A percentile compares a stretch with the other conserved stretches of the same genome.
phyloP scores from a whole-genome alignment of 1,284 basidiomycete genomes.

The Chalciporus sp. region DNA sequence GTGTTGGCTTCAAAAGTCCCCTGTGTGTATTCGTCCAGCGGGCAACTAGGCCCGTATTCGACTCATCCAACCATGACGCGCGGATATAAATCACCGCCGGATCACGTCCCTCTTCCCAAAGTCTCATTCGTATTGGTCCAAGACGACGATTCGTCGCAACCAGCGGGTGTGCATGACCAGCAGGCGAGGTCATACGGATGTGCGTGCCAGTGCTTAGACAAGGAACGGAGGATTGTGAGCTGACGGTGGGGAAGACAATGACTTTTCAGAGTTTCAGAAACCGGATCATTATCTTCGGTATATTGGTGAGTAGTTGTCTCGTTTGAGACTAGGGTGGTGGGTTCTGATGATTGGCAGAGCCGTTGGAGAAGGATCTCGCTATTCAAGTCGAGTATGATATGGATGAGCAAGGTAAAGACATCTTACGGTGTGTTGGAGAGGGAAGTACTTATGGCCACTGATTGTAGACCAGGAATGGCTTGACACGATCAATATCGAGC shows the following conservation, averaged over 20 bases:
- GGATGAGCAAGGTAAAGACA: slow-evolving; percentile 89
- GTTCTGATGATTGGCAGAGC: slow-evolving; percentile 57
- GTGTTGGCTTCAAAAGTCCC: slow-evolving; percentile 11
- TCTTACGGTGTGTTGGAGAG: not conserved
- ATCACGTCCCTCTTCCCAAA: slow-evolving; percentile 51
- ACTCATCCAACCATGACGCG: slow-evolving; percentile 35
- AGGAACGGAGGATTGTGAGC: not conserved
- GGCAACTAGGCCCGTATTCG: slow-evolving; percentile 1
- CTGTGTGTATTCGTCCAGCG: slow-evolving; percentile 16
- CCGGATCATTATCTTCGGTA: slow-evolving; percentile 90
- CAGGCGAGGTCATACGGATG: slow-evolving; percentile 64
- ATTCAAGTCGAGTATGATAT: slow-evolving; percentile 99
- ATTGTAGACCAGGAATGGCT: slow-evolving; percentile 94
- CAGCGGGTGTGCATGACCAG: slow-evolving; percentile 53
- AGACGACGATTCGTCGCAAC: slow-evolving; percentile 58
- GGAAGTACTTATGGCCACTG: slow-evolving; percentile 3
- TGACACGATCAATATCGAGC: slow-evolving; percentile 80
- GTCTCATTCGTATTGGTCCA: slow-evolving; percentile 62
- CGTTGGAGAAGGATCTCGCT: slow-evolving; percentile 89
- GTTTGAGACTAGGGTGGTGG: not conserved
- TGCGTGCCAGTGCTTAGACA: slow-evolving; percentile 36
- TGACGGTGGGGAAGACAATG: slow-evolving; percentile 56
- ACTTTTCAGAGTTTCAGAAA: slow-evolving; percentile 72
- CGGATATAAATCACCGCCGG: slow-evolving; percentile 38
- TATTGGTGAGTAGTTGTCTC: slow-evolving; percentile 59